A percentile compares a stretch with the other conserved stretches of the same genome.
Conservation (phyloP, 2,329 filamentous ascomycete genomes). For the Aspergillus tubingensis region DNA sequence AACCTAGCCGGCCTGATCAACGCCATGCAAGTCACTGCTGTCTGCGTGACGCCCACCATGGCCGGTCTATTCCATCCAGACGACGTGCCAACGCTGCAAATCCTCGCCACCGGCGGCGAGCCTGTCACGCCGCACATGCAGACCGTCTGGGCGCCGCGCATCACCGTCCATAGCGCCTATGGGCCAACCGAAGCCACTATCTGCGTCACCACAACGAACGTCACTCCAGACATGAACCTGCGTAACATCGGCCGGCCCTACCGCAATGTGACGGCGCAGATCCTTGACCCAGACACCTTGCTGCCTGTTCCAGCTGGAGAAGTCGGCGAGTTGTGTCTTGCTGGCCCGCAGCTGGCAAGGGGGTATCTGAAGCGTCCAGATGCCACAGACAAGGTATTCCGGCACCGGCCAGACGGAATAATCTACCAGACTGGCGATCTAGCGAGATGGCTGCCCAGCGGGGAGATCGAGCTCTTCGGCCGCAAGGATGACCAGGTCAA, state of each 20-base stretch:
- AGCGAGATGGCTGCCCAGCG: slow-evolving; percentile 18
- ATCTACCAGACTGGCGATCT: slow-evolving; percentile 26
- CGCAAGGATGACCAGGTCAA: slow-evolving; percentile 65
- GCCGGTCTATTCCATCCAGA: slow-evolving; percentile 2
- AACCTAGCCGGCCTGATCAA: neutral
- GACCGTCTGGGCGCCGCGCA: slow-evolving; percentile 11
- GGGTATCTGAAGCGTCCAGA: slow-evolving; percentile 22
- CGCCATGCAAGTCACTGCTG: slow-evolving; percentile 1
- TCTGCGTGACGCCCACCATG: slow-evolving; percentile 10
- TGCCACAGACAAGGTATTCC: slow-evolving; percentile 13
- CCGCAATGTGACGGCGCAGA: slow-evolving; percentile 11
- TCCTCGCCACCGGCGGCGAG: slow-evolving; percentile 9
- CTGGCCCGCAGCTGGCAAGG: slow-evolving; percentile 16
- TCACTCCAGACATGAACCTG: slow-evolving; percentile 7
- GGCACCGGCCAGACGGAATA: neutral
- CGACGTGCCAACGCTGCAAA: neutral
- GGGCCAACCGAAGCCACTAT: slow-evolving; percentile 23
- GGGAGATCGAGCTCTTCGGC: slow-evolving; percentile 42
- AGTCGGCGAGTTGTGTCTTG: slow-evolving; percentile 19
- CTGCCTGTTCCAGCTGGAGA: slow-evolving; percentile 15
- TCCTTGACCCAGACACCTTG: slow-evolving; percentile 16
- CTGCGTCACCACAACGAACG: slow-evolving; percentile 9
- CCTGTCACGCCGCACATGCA: slow-evolving; percentile 16
- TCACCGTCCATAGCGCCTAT: slow-evolving; percentile 17
- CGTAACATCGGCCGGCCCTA: slow-evolving; percentile 19